Evolutionary conservation across 2,329 filamentous ascomycete genomes (phyloP), one percentile per base, ranked within the genome.

Genomic region (Tolypocladium sp.): DNA sequence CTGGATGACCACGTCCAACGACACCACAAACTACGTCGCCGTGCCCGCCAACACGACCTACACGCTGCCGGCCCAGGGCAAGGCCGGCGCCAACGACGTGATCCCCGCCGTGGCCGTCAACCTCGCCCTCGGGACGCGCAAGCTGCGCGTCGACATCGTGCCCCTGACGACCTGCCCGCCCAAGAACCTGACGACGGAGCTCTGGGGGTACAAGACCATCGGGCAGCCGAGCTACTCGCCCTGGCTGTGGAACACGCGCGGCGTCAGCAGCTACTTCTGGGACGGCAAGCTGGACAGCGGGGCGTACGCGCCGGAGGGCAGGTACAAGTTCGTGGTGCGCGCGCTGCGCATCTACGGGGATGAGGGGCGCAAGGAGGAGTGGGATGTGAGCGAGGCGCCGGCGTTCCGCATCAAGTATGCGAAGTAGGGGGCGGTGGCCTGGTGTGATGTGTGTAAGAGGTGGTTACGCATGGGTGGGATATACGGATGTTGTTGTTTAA

Each of bases 301-400:
- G 13, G 71, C 65, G 1, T 81, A 78, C 60, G 81, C 75, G 2
- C 76, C 79, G 0, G 71, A 74, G 0, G 82, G 81, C 13, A 64
- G 66, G 33, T 84, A 85, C 68, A 78, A 76, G 67, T 70, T 84
- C 55, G 71, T 72, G 1, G 71, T 82, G 37, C 74, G 75, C 59
- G 77, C 80, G 2, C 67, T 84, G 62, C 76, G 74, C 60, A 75
- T 84, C 60, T 82, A 79, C 64, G 82, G 82, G 5, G 73, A 84
- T 59, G 68, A 70, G 30, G 30, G 30, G 42, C 72, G 40, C 22
- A 55, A 70, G 1, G 69, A 67, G 4, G 78, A 84, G 54, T 84
- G 80, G 69, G 80, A 83, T 30, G 64, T 70, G 1, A 65, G 67
- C 22, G 73, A 77, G 63, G 74, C 78, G 13, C 66, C 68, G 0